These are phyloP conservation scores for Sclerotiophoma versabilis DNA, from an alignment of 2,329 filamentous ascomycete species.

Conservation along the genomic window DNA sequence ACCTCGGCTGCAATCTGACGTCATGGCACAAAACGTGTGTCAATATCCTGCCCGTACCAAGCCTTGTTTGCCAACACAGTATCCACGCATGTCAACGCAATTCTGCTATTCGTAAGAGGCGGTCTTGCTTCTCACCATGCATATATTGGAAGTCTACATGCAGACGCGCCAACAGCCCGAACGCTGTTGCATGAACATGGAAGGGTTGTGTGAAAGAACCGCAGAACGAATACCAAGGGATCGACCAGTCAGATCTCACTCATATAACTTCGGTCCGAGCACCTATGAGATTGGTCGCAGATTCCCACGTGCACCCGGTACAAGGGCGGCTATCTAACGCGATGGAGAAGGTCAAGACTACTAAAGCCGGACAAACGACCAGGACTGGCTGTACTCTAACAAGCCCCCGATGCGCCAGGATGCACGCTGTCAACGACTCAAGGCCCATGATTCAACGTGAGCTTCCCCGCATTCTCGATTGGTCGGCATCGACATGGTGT, in stretches of 20 bases:
- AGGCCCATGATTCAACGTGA: slow-evolving; percentile 16
- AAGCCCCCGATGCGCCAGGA: slow-evolving; percentile 21
- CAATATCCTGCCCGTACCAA: slow-evolving; percentile 5
- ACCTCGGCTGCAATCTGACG: slow-evolving; percentile 4
- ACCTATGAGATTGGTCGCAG: slow-evolving; percentile 5
- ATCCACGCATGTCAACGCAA: not conserved
- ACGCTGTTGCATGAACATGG: not conserved
- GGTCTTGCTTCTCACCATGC: not conserved
- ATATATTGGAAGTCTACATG: slow-evolving; percentile 1
- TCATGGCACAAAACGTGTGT: not conserved
- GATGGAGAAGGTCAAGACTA: slow-evolving; percentile 33
- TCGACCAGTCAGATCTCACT: not conserved
- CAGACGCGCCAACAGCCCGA: not conserved
- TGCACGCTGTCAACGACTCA: slow-evolving; percentile 9
- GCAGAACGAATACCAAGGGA: not conserved
- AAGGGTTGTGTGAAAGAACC: not conserved
- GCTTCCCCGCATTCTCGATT: slow-evolving; percentile 17
- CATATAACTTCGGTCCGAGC: not conserved
- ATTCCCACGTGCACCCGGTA: slow-evolving; percentile 19
- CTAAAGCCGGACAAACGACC: slow-evolving; percentile 18
- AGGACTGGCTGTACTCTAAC: slow-evolving; percentile 15
- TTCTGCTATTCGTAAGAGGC: not conserved
- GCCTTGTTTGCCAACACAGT: not conserved
- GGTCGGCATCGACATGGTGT: not conserved
- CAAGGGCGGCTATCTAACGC: slow-evolving; percentile 22